Percentiles rank a stretch among this genome's conserved stretches.
phyloP scores from a whole-genome alignment of 2,329 filamentous ascomycete genomes.

The Chaetomium olivaceum region DNA sequence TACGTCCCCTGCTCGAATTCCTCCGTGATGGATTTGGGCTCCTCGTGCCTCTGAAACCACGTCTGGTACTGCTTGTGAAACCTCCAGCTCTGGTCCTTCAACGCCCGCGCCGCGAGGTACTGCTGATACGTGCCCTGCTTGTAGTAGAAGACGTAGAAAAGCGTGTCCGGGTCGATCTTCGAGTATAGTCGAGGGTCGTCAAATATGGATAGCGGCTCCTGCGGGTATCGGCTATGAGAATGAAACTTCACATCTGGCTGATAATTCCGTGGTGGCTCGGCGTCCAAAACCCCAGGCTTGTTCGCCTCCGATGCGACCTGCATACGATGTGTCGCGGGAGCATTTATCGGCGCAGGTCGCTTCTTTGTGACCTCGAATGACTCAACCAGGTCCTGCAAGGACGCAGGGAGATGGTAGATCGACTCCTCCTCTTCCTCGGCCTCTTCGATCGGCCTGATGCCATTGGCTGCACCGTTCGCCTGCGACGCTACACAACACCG shows the following conservation, averaged over 20 bases:
- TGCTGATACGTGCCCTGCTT: constrained; percentile 95
- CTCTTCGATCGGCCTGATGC: constrained; percentile 48
- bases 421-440: constrained; percentile 66
- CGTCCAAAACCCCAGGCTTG: constrained; percentile 74
- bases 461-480: constrained; percentile 56
- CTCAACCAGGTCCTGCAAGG: constrained; percentile 84
- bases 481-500: constrained; percentile 40
- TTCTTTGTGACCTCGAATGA: constrained; percentile 84
- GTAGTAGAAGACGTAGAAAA: constrained; percentile 99
- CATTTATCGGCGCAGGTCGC: constrained; percentile 60
- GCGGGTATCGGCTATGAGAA: constrained; percentile 73
- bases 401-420: constrained; percentile 88
- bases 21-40: constrained; percentile 97
- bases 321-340: constrained; percentile 70
- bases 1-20: constrained; percentile 99
- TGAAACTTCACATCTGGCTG: constrained; percentile 79
- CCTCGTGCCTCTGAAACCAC: constrained; percentile 98
- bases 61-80: constrained; percentile 99
- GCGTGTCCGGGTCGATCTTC: constrained; percentile 88
- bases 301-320: constrained; percentile 72
- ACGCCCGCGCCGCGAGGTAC: constrained; percentile 90
- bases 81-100: constrained; percentile 97
- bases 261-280: constrained; percentile 81
- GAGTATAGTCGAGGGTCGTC: constrained; percentile 87
- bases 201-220: constrained; percentile 87